Evolutionary conservation across 106 monocot species (phyloP).

Genomic region (Platanthera guangdongensis): DNA sequence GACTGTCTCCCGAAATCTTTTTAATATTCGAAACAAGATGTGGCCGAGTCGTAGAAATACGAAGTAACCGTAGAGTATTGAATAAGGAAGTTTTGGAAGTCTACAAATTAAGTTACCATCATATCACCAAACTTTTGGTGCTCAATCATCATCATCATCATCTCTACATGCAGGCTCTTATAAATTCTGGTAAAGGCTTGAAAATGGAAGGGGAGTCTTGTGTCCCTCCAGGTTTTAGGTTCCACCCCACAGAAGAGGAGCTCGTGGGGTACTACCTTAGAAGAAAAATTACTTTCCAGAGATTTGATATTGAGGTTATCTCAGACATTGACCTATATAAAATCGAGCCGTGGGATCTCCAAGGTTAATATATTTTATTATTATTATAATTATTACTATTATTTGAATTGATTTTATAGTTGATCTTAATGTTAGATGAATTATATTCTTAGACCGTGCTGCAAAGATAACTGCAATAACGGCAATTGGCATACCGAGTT

Average conservation of each 20-base stretch:
- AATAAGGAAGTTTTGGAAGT: constrained; percentile 1
- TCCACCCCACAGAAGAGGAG: constrained; percentile 95
- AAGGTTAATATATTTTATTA: constrained; percentile 29
- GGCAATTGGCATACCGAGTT: too few species aligned
- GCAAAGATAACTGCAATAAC: too few species aligned
- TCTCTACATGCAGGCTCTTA: too few species aligned
- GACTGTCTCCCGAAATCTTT: too few species aligned
- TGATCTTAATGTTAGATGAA: background rate
- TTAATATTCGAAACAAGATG: too few species aligned
- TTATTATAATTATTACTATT: background rate
- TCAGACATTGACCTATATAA: constrained; percentile 78
- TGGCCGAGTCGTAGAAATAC: too few species aligned
- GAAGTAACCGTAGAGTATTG: background rate
- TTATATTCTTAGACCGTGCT: too few species aligned
- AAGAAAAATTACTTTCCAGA: constrained; percentile 65
- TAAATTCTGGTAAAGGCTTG: constrained; percentile 9
- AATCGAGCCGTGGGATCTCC: constrained; percentile 95
- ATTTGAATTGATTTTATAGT: background rate
- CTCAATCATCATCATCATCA: background rate
- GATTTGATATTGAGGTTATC: constrained; percentile 76
- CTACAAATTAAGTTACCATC: background rate
- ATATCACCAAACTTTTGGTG: background rate
- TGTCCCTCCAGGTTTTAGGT: constrained; percentile 93
- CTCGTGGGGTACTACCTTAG: constrained; percentile 91
- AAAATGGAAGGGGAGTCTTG: constrained; percentile 70